Percentiles rank a stretch among this genome's conserved stretches.
Conservation (phyloP, 2,329 filamentous ascomycete species). For the Penicillium glabrum region DNA sequence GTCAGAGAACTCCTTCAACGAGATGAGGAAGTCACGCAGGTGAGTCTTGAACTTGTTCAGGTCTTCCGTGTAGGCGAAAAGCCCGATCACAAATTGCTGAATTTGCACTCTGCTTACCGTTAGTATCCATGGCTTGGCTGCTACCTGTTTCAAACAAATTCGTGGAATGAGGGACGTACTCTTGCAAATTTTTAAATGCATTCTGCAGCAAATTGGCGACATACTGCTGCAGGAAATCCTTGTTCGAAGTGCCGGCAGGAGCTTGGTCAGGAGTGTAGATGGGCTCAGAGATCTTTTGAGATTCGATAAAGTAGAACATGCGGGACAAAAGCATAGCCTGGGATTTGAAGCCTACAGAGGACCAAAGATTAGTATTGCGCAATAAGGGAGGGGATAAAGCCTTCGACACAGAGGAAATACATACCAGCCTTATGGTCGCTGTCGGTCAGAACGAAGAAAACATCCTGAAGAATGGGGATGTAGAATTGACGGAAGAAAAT, state of each 20-base stretch:
- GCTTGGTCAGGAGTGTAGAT: slow-evolving; percentile 87
- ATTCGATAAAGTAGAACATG: slow-evolving; percentile 93
- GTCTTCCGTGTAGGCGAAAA: slow-evolving; percentile 85
- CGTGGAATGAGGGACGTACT: slow-evolving; percentile 57
- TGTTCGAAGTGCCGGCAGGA: slow-evolving; percentile 78
- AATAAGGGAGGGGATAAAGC: background rate
- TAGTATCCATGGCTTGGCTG: background rate
- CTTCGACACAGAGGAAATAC: slow-evolving; percentile 13
- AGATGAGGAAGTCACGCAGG: slow-evolving; percentile 94
- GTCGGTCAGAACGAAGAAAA: slow-evolving; percentile 97
- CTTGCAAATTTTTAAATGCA: slow-evolving; percentile 89
- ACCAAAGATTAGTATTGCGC: background rate
- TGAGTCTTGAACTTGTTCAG: slow-evolving; percentile 94
- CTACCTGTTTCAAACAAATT: background rate
- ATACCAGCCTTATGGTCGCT: slow-evolving; percentile 90
- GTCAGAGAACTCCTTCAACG: slow-evolving; percentile 92
- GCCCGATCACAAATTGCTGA: slow-evolving; percentile 79
- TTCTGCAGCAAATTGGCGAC: slow-evolving; percentile 80
- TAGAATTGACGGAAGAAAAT: slow-evolving; percentile 99
- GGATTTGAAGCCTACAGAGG: slow-evolving; percentile 77
- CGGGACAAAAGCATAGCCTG: slow-evolving; percentile 91
- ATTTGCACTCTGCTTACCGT: slow-evolving; percentile 69
- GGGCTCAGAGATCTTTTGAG: slow-evolving; percentile 86
- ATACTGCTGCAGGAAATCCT: slow-evolving; percentile 86
- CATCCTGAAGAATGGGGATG: slow-evolving; percentile 90